Percentiles rank a stretch among this genome's conserved stretches.
Conservation (phyloP, 495 filamentous ascomycete genomes). For the Aspergillus cavernicola region DNA sequence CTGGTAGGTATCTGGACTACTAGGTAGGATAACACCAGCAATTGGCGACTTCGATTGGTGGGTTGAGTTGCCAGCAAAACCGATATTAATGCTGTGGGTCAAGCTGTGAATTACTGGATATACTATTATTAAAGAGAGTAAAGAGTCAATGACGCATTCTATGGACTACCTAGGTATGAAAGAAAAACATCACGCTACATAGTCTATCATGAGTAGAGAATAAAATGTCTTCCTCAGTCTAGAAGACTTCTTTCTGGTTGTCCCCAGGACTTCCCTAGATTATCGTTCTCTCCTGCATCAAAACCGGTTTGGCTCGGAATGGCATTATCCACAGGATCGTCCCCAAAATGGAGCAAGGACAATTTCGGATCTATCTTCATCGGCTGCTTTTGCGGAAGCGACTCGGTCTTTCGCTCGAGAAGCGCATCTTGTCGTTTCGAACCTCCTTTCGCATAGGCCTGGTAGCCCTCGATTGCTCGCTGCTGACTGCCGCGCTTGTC, state of each 20-base stretch:
- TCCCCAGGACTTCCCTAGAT: not conserved
- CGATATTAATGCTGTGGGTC: constrained; percentile 5
- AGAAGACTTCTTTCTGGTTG: not conserved
- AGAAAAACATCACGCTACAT: no score
- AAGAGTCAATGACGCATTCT: no score
- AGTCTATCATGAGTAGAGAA: not conserved
- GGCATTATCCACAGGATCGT: not conserved
- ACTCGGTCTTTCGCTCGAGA: constrained; percentile 9
- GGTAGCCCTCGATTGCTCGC: constrained; percentile 13
- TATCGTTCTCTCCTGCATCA: constrained; percentile 3
- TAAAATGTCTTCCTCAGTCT: not conserved
- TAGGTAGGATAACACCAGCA: not conserved
- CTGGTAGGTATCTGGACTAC: no score
- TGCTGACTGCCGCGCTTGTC: not conserved
- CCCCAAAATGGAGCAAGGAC: not conserved
- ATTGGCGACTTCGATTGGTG: constrained; percentile 17
- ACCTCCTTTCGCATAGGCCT: constrained; percentile 25
- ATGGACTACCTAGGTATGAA: no score
- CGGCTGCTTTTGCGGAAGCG: not conserved
- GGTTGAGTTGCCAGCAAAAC: constrained; percentile 18
- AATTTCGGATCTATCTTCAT: not conserved
- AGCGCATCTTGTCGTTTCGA: constrained; percentile 22
- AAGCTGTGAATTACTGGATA: not conserved
- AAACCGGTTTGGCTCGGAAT: not conserved
- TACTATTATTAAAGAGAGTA: no score